These are phyloP conservation scores for Delphinella strobiligena DNA, from an alignment of 2,329 filamentous ascomycete genomes.

Conservation along the genomic window DNA sequence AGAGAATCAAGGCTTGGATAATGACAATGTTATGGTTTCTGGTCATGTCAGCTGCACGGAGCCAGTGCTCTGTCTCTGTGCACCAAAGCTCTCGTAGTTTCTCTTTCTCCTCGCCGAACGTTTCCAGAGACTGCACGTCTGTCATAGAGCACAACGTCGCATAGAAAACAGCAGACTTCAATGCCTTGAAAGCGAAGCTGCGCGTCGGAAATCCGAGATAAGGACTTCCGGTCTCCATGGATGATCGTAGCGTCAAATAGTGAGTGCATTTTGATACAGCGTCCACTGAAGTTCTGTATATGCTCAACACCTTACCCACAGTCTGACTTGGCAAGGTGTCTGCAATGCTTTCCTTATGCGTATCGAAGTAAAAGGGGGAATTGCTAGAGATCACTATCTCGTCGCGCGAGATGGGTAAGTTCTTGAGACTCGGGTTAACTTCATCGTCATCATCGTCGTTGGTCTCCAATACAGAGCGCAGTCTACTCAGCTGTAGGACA, in stretches of 20 bases:
- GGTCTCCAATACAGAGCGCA: conserved; percentile 5
- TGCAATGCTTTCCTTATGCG: background rate
- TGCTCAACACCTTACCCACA: background rate
- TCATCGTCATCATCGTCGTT: conserved; percentile 4
- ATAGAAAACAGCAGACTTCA: conserved; percentile 4
- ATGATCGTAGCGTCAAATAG: conserved; percentile 1
- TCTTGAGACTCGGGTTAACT: background rate
- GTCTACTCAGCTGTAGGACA: background rate
- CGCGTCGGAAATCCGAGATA: conserved; percentile 1
- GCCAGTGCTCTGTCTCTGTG: background rate
- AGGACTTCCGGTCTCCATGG: conserved; percentile 1
- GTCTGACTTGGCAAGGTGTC: background rate
- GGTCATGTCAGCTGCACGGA: background rate
- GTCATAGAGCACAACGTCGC: conserved; percentile 3
- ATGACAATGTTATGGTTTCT: conserved; percentile 1
- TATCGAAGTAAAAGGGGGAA: background rate
- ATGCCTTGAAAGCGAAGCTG: background rate
- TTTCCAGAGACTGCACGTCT: conserved; percentile 2
- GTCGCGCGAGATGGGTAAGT: background rate
- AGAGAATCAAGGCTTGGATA: conserved; percentile 1
- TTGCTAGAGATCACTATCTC: background rate
- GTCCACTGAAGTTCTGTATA: conserved; percentile 1
- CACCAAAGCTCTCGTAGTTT: conserved; percentile 2
- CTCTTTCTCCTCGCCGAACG: conserved; percentile 2
- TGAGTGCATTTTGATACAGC: conserved; percentile 3